Evolutionary conservation across 371 early-diverging fungal genomes (phyloP), one percentile per base, ranked within the genome.

Genomic region (Dichotomocladium elegans): DNA sequence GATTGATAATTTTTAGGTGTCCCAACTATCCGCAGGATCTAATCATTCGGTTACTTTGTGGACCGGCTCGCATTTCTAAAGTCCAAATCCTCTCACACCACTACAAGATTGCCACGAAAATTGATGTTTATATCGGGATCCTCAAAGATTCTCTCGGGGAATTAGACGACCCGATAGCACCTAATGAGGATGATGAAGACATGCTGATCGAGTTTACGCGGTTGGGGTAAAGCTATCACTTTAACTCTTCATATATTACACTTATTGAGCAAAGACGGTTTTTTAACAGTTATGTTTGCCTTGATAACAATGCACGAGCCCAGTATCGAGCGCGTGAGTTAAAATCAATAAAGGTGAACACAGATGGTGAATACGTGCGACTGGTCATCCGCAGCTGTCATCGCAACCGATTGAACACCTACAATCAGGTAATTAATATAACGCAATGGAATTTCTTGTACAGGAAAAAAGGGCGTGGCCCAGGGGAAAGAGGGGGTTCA

Each of bases 71-170:
- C 45, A 74, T 91, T 15, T 68, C 79, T 24, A 87, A 88, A 68
- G 73, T 91, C 33, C 87, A 91, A 58, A 61, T 89, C 21, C 66
- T 91, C 22, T 80, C 82, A 14, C 91, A 91, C 63, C 91, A 91
- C 60, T 91, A 81, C 74, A 91, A 88, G 67, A 88, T 91, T 48
- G 79, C 91, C 4, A 83, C 86, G n/a, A 80, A 75, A 53, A 70
- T 91, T 22, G 90, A 89, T 51, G 78, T 90, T 47, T 85, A 77
- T 63, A 64, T 87, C 47, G 88, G 75, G 2, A 33, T 60, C 10
- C 42, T 71, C 21, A 71, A 71, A 47, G 69, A 71, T 15, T 40
- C 37, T 61, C 17, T 26, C 55, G 56, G 47, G 11, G 56, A 55
- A 17, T 17, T 40, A 19, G 43, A 50, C 6, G 57, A 56, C 6